Conservation (phyloP, 495 filamentous ascomycete genomes). For the Penicillium coprophilum region DNA sequence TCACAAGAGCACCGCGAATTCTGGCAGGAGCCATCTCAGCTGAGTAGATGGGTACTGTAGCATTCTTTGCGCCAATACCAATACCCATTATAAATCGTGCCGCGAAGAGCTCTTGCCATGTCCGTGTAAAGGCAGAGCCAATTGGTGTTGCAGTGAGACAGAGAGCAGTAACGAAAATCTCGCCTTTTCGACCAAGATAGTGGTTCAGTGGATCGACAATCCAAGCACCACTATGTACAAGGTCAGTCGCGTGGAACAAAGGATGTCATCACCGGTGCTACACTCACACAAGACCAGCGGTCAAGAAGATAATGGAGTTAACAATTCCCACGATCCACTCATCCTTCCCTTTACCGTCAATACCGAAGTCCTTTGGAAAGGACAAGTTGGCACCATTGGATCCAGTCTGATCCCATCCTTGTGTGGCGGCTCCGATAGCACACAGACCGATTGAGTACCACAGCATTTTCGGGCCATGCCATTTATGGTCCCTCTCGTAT, state of each 20-base stretch:
- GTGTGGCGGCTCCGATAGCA: conserved; percentile 38
- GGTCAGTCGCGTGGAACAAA: conserved; percentile 5
- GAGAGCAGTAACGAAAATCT: conserved; percentile 56
- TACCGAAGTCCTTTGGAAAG: conserved; percentile 55
- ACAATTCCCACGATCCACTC: conserved; percentile 60
- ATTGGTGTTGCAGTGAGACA: conserved; percentile 51
- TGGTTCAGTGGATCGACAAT: conserved; percentile 56
- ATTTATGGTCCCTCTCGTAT: conserved; percentile 37
- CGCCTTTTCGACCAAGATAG: conserved; percentile 54
- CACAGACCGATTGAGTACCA: conserved; percentile 39
- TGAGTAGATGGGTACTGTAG: conserved; percentile 63
- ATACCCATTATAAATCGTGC: conserved; percentile 58
- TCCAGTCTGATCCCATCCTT: conserved; percentile 67
- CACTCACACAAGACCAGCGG: conserved; percentile 42
- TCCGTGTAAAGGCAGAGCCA: conserved; percentile 50
- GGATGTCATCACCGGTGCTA: conserved; percentile 24
- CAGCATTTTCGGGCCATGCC: conserved; percentile 35
- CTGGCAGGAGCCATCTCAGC: conserved; percentile 61
- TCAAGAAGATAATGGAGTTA: conserved; percentile 47
- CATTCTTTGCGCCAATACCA: conserved; percentile 62
- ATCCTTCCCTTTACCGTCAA: conserved; percentile 43
- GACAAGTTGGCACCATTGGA: conserved; percentile 65
- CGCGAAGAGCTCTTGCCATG: conserved; percentile 55
- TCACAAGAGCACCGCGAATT: conserved; percentile 64
- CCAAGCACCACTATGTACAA: conserved; percentile 45